Evolutionary conservation across 495 filamentous ascomycete genomes (phyloP).

Genomic region (Evansstolkia leycettana): DNA sequence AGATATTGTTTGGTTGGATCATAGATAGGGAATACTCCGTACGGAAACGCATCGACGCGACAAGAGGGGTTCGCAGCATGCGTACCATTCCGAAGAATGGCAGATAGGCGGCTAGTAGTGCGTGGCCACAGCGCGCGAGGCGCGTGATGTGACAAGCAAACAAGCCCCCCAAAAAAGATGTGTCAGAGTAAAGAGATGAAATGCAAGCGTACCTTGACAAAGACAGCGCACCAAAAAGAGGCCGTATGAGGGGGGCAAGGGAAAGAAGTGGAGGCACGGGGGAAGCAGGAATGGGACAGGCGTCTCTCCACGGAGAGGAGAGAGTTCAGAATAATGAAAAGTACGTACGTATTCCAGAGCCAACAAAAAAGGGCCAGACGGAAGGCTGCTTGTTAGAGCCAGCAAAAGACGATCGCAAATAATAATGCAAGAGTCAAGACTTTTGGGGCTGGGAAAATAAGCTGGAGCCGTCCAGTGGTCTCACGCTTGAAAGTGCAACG

Average conservation of each 20-base stretch:
- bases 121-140: slow-evolving; percentile 24
- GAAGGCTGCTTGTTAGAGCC: too few species aligned
- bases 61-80: slow-evolving; percentile 9
- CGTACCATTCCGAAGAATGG: slow-evolving; percentile 13
- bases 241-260: slow-evolving; percentile 1
- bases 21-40: not conserved
- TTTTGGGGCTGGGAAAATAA: too few species aligned
- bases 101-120: slow-evolving; percentile 13
- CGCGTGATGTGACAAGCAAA: slow-evolving; percentile 8
- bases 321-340: too few species aligned
- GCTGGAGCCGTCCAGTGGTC: too few species aligned
- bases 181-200: not conserved
- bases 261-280: slow-evolving; percentile 6
- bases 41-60: slow-evolving; percentile 4
- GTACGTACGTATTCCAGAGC: too few species aligned
- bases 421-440: too few species aligned
- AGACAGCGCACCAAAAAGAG: not conserved
- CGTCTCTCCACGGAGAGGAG: too few species aligned
- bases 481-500: too few species aligned
- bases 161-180: not conserved
- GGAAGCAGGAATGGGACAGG: slow-evolving; percentile 4
- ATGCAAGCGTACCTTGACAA: not conserved
- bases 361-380: too few species aligned
- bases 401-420: too few species aligned
- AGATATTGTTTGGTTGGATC: too few species aligned